Evolutionary conservation across 306 rosid genomes (phyloP), one percentile per base, ranked within the genome.

Genomic region (Spatholobus suberectus): DNA sequence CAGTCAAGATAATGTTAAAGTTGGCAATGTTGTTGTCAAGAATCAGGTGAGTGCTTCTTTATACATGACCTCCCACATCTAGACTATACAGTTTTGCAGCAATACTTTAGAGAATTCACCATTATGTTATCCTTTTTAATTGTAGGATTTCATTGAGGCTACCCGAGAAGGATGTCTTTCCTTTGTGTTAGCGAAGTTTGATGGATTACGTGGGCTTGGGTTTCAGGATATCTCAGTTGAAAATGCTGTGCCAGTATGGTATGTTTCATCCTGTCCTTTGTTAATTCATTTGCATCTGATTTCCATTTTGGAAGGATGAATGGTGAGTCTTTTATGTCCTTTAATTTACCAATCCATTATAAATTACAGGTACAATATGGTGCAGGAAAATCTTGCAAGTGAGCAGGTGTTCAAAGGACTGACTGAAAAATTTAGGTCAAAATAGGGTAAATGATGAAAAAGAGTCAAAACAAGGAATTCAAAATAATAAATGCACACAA

Each of bases 141-240:
- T 83, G 84, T 88, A 94, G 98, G 89, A 73, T n/a, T 92, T 94
- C 91, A 91, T 91, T 1, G 98, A 94, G 90, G 88, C 96, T 57
- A 92, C 93, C 24, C 86, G 88, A 70, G 98, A 92, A 87, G 90
- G 91, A 87, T 90, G 93, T 86, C 75, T 92, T 26, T 17, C 97
- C 23, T 94, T 94, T 84, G 81, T 92, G 66, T 40, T 92, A 43
- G 89, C 90, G 0, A 92, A 91, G 89, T 94, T 94, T 84, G 98
- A 94, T 83, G 97, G 98, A 70, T 62, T 94, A 82, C 76, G 92
- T 17, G 98, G 98, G 44, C 98, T 94, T 68, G 98, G 96, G n/a
- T 94, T 94, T 86, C 94, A 94, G 85, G 94, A 91, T 86, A 91
- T 94, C 78, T 94, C 98, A 0, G 97, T 91, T 70, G 90, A 26